Percentiles rank a stretch among this genome's conserved stretches.
phyloP scores from a whole-genome alignment of 139 green algal species.

The Trebouxia sp. region DNA sequence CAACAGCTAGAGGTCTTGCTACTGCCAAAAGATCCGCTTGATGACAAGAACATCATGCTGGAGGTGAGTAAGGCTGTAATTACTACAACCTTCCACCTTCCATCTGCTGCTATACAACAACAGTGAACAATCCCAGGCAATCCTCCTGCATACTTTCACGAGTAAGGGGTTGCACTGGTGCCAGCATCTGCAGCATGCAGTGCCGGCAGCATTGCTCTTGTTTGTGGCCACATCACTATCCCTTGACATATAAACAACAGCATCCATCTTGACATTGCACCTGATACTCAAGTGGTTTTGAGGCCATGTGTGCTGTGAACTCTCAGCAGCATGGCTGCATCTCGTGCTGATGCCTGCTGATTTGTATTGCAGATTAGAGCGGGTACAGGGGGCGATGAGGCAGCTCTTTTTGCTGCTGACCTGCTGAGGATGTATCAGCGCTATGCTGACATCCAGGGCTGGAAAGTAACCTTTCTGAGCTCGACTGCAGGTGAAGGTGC shows the following conservation, averaged over 20 bases:
- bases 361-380: slow-evolving; percentile 64
- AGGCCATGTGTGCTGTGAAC: no score
- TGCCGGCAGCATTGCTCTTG: neutral
- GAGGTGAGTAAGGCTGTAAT: slow-evolving; percentile 61
- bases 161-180: neutral
- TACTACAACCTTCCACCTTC: no score
- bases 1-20: slow-evolving; percentile 80
- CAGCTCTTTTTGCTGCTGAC: slow-evolving; percentile 79
- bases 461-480: slow-evolving; percentile 75
- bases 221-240: neutral
- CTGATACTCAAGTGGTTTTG: no score
- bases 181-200: neutral
- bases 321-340: no score
- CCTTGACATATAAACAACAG: no score
- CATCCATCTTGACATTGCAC: slow-evolving; percentile 34
- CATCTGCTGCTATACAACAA: no score
- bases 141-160: no score
- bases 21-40: slow-evolving; percentile 89
- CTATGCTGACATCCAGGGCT: slow-evolving; percentile 63
- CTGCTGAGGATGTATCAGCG: slow-evolving; percentile 76
- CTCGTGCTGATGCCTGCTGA: no score
- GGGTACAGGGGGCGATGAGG: slow-evolving; percentile 85
- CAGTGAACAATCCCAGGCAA: no score
- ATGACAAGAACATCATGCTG: slow-evolving; percentile 93
- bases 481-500: slow-evolving; percentile 75